Percentiles rank a stretch among this genome's conserved stretches.
Conservation (phyloP, 2,329 filamentous ascomycete species). For the Gremmenia infestans region DNA sequence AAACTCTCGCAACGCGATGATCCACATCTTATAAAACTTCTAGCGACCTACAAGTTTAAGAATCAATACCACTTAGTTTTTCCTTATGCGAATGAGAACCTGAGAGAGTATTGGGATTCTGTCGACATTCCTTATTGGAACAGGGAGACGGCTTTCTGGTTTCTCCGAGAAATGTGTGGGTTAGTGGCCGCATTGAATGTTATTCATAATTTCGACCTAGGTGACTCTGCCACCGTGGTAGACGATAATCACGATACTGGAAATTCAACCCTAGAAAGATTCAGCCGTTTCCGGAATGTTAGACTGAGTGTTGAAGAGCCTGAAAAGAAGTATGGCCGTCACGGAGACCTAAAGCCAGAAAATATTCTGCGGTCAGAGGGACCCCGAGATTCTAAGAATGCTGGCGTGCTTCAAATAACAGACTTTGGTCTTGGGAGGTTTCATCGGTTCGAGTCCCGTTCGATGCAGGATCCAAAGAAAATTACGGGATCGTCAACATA, state of each 20-base stretch:
- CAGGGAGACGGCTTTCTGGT: background rate
- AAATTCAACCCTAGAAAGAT: background rate
- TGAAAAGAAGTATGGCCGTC: constrained; percentile 28
- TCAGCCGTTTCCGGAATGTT: background rate
- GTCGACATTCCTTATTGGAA: background rate
- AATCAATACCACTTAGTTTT: constrained; percentile 22
- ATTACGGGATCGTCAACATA: constrained; percentile 28
- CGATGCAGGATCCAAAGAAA: background rate
- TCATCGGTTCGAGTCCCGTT: constrained; percentile 9
- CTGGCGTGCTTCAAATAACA: constrained; percentile 14
- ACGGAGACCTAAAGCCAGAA: constrained; percentile 37
- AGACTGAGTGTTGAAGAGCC: background rate
- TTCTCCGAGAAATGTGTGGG: background rate
- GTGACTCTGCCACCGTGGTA: background rate
- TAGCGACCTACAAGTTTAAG: constrained; percentile 18
- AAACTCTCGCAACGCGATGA: background rate
- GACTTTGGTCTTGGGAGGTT: constrained; percentile 23
- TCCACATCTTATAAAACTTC: constrained; percentile 19
- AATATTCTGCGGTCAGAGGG: constrained; percentile 33
- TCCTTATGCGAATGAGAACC: constrained; percentile 19
- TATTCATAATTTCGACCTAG: background rate
- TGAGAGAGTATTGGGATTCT: constrained; percentile 19
- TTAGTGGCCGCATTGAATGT: background rate
- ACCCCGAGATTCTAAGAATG: background rate
- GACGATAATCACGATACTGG: too few species aligned